These are phyloP conservation scores for Chlorella sp. DNA, from an alignment of 139 green algal species.

Conservation along the genomic window DNA sequence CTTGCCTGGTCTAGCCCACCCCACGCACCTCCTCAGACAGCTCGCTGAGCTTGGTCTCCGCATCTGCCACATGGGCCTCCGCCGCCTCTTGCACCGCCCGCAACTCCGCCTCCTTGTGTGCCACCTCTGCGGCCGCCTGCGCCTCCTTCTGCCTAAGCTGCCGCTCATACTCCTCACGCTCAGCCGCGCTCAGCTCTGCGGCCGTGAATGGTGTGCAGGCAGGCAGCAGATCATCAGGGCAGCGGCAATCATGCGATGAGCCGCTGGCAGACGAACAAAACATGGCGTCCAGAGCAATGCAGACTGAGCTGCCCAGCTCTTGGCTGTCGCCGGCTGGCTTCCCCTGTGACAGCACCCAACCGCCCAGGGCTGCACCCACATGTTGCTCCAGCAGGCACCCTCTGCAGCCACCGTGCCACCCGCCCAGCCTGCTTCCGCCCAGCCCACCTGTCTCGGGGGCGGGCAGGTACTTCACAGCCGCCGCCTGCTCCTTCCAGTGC, in stretches of 20 bases:
- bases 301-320: neutral
- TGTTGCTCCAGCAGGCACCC: neutral
- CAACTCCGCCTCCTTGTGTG: slow-evolving; percentile 23
- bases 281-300: no score
- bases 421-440: neutral
- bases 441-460: slow-evolving; percentile 2
- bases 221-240: neutral
- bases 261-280: neutral
- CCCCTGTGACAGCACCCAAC: neutral
- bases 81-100: slow-evolving; percentile 25
- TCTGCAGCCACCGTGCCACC: no score
- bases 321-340: neutral
- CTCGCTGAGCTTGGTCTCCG: slow-evolving; percentile 41
- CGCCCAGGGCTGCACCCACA: neutral
- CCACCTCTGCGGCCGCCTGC: slow-evolving; percentile 2
- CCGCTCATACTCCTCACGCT: slow-evolving; percentile 23
- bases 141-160: slow-evolving; percentile 2
- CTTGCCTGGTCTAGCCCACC: neutral
- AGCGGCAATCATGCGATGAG: neutral
- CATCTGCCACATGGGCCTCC: slow-evolving; percentile 29
- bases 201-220: neutral
- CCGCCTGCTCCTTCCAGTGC: slow-evolving; percentile 38
- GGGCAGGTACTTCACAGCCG: slow-evolving; percentile 27
- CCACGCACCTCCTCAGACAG: slow-evolving; percentile 24
- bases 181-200: neutral